Evolutionary conservation across 2,329 filamentous ascomycete species (phyloP), one percentile per base, ranked within the genome.

Genomic region (Xylaria sp.): DNA sequence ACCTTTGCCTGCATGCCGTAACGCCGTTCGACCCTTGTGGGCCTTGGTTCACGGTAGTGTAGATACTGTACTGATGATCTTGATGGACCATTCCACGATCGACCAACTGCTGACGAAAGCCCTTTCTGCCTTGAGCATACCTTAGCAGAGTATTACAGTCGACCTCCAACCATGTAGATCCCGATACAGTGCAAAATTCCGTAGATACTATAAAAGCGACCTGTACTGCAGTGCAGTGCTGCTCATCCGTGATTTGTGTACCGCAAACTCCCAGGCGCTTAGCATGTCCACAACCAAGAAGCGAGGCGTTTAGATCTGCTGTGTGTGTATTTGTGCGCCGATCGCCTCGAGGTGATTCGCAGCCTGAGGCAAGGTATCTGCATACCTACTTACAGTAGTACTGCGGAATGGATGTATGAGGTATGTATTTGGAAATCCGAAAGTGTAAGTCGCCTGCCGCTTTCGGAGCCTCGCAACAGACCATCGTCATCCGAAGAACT

Each of bases 401-500:
- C 43, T 46, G 21, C 23, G 23, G 19, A 12, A 23, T 43, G 12
- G 14, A 7, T 47, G 31, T n/a, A 6, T 25, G 7, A 15, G 0
- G 19, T 1, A 51, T 11, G 19, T 11, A 19, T n/a, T 28, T 15
- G 42, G 55, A 11, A 43, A 49, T 25, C 35, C 25, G n/a, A 62
- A 51, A 38, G 37, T 43, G 12, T 21, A 28, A 55, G 38, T 38
- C 28, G 38, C 40, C 37, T 71, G 70, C 73, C 72, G 73, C 66
- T 73, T 71, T 74, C 73, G 73, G 73, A 74, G 73, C 73, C 73
- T 74, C 66, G 70, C 69, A 65, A 64, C 62, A 60, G 53, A 51
- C 65, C 68, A 66, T 71, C 70, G 65, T 71, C 71, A 71, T 69
- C 61, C 61, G 60, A 19, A 31, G 21, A 49, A 35, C 43, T n/a